Percentiles rank a stretch among this genome's conserved stretches.
Evolutionary conservation across 1,284 basidiomycete genomes (phyloP).

Genomic region (Tetrapyrgos nigripes): DNA sequence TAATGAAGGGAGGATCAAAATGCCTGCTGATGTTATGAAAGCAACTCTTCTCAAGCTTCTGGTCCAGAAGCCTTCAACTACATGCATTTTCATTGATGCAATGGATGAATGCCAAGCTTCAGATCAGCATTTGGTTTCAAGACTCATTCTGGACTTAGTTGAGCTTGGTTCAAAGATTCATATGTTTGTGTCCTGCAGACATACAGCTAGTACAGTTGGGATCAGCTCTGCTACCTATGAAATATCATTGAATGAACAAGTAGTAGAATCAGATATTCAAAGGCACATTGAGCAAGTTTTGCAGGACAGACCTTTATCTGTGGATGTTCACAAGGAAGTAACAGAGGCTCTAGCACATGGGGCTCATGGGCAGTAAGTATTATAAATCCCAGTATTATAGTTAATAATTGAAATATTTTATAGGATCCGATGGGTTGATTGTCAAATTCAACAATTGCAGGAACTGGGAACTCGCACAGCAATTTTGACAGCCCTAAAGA

Average conservation of each 20-base stretch:
- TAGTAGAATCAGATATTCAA: not conserved
- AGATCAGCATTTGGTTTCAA: not conserved
- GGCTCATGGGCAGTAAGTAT: not conserved
- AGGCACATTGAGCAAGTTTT: not conserved
- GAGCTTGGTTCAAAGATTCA: not conserved
- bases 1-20: not conserved
- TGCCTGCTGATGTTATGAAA: not conserved
- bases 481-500: not conserved
- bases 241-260: not conserved
- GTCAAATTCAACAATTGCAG: not conserved
- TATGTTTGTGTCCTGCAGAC: not conserved
- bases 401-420: not conserved
- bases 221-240: not conserved
- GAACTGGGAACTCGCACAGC: not conserved
- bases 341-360: not conserved
- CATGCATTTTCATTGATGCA: not conserved
- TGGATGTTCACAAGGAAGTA: not conserved
- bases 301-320: not conserved
- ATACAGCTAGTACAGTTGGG: not conserved
- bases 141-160: not conserved
- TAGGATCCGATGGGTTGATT: conserved; percentile 6
- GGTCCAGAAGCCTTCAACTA: not conserved
- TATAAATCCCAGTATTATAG: not conserved
- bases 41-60: not conserved
- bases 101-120: not conserved